These are phyloP conservation scores for Senecio squalidus DNA, from an alignment of 140 eudicot genomes.

Conservation along the genomic window DNA sequence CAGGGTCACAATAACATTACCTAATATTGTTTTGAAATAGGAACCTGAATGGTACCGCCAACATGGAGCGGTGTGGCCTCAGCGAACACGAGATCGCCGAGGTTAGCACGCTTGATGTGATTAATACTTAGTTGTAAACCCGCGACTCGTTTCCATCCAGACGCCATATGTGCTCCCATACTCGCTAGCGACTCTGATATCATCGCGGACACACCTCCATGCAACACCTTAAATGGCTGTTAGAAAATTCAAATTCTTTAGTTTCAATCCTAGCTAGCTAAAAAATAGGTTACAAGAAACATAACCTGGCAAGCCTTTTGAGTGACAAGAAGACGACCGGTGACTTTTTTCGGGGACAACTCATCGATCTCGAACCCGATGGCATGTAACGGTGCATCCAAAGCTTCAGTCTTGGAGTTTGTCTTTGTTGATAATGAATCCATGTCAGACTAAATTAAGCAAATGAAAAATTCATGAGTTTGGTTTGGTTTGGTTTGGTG, in stretches of 20 bases:
- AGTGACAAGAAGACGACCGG: slow-evolving; percentile 61
- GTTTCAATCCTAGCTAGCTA: neutral
- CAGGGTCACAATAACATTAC: too few relatives aligned
- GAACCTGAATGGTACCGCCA: slow-evolving; percentile 73
- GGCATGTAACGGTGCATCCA: slow-evolving; percentile 67
- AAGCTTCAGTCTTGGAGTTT: slow-evolving; percentile 29
- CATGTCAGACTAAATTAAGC: too few relatives aligned
- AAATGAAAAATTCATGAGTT: too few relatives aligned
- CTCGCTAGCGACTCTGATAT: slow-evolving; percentile 76
- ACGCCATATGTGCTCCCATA: slow-evolving; percentile 78
- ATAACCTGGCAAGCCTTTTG: slow-evolving; percentile 59
- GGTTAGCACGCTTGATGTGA: slow-evolving; percentile 57
- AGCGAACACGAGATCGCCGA: slow-evolving; percentile 64
- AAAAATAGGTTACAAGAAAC: neutral
- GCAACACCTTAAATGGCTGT: slow-evolving; percentile 86
- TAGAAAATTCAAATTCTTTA: too few relatives aligned
- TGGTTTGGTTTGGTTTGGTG: neutral
- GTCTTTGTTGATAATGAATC: slow-evolving; percentile 16
- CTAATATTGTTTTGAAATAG: too few relatives aligned
- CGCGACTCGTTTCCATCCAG: slow-evolving; percentile 70
- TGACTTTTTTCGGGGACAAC: slow-evolving; percentile 47
- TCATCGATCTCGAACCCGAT: slow-evolving; percentile 62
- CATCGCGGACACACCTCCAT: slow-evolving; percentile 89
- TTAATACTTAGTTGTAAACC: slow-evolving; percentile 78
- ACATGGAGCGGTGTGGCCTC: slow-evolving; percentile 63